Conservation (phyloP, 2,329 filamentous ascomycete genomes). For the Hortaea sp. region DNA sequence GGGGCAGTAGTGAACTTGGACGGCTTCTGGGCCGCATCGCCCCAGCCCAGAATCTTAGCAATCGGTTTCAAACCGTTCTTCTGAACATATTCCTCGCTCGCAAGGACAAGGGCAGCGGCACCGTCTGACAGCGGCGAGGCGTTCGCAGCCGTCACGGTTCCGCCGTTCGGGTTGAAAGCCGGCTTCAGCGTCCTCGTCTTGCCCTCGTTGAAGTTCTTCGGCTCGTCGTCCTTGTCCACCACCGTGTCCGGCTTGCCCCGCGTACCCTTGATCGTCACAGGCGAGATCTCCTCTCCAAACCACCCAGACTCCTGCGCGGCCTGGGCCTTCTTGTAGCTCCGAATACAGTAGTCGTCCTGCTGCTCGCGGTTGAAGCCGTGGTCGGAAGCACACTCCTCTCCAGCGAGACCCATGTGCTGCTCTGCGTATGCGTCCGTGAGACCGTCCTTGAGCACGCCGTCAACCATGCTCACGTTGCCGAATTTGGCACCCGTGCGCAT, state of each 20-base stretch:
- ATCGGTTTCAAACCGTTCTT: slow-evolving; percentile 83
- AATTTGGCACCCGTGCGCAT: slow-evolving; percentile 86
- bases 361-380: slow-evolving; percentile 70
- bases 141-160: slow-evolving; percentile 87
- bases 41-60: slow-evolving; percentile 96
- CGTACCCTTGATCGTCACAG: slow-evolving; percentile 76
- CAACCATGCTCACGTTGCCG: slow-evolving; percentile 78
- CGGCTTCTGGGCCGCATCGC: slow-evolving; percentile 80
- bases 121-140: slow-evolving; percentile 94
- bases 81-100: slow-evolving; percentile 89
- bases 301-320: slow-evolving; percentile 69
- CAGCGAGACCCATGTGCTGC: slow-evolving; percentile 92
- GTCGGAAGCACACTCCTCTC: slow-evolving; percentile 82
- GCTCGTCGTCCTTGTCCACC: slow-evolving; percentile 83
- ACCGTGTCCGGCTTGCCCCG: slow-evolving; percentile 79
- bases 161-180: slow-evolving; percentile 61
- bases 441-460: slow-evolving; percentile 89
- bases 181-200: slow-evolving; percentile 51
- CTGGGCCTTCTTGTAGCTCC: slow-evolving; percentile 88
- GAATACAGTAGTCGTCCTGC: slow-evolving; percentile 94
- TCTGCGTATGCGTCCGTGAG: slow-evolving; percentile 90
- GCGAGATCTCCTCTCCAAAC: slow-evolving; percentile 79
- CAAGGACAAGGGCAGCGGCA: slow-evolving; percentile 81
- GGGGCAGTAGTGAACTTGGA: slow-evolving; percentile 95
- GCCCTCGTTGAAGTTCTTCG: slow-evolving; percentile 64